Evolutionary conservation across 441 rosid genomes (phyloP), one percentile per base, ranked within the genome.

Genomic region (Adansonia rubrostipa): DNA sequence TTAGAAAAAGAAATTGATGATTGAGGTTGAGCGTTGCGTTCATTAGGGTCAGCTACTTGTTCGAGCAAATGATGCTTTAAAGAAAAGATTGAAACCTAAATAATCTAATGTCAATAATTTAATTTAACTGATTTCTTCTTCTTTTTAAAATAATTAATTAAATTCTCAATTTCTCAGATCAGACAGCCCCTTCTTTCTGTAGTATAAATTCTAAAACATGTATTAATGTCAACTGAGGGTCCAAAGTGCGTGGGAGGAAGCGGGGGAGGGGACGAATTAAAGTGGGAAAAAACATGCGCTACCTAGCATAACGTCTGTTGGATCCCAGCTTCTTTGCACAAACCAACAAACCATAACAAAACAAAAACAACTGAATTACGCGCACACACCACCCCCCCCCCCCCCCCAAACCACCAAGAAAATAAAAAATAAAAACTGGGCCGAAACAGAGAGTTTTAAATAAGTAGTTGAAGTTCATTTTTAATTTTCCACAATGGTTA

Each of bases 31-130:
- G 11, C 36, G 42, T 62, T 62, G 15, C 67, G 10, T 62, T 62
- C 42, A 24, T 4, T 64, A 40, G 44, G 69, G 9, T 40, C 17
- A 63, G 47, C 69, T 19, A 64, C 69, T 64, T 64, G 69, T 36
- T 36, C 14, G 9, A 36, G 69, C 69, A 36, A 65, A 65, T 65
- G 70, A 33, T 65, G 10, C 5, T 36, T 40, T 36, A 13, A 36
- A 42, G 19, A 66, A 36, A 66, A n/a, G 24, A 36, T 36, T 14
- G 48, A 65, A 33, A 15, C 48, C 48, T 15, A 65, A 36, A 14
- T 33, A 24, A 33, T 2, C 20, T 15, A 40, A 33, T 65, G 5
- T 65, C 10, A 65, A 15, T 28, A 1, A 24, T 24, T 8, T 19
- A 57, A 56, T 28, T 28, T 28, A 28, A 56, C 5, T 1, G 19